Base-by-base conservation (phyloP, 768 basidiomycete genomes). In the Collybia sordida region DNA sequence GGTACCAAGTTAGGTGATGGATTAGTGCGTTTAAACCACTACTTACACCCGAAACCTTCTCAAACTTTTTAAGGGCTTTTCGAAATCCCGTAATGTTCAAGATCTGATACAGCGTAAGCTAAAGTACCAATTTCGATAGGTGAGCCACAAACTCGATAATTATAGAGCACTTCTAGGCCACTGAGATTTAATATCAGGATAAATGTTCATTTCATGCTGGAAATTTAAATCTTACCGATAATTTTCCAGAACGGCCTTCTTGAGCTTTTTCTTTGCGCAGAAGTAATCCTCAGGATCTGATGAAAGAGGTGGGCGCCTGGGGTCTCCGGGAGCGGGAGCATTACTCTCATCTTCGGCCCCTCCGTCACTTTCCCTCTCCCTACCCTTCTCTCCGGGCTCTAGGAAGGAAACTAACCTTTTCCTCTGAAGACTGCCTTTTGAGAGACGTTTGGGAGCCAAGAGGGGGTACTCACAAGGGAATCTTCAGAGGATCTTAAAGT, bases 41-140 rank as follows among this genome's bases (percentile, higher is more conserved):
- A 51, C 63, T 8, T 58, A 88, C 86, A 65, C 78, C 83, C 11
- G 92, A 87, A 3, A 79, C 69, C 63, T 91, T 94, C 60, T 88
- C 88, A 54, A 90, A 93, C 64, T 93, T 93, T 69, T 88, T 93
- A 49, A 93, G 63, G 0, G 85, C 85, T 63, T 93, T 93, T 22
- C 89, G 77, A 64, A 97, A 93, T 1, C 96, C 97, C 1, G 91
- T 90, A 8, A 93, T 66, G 64, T 99, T 98, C 35, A 98, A 68
- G 39, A 88, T 82, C 86, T 92, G 53, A n/a, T 18, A 24, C 8
- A 21, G 5, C 1, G 1, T 22, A 18, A 42, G 22, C 6, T 39
- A 3, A 23, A 22, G 5, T 17, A 27, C 25, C 12, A 7, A 2
- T 6, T 19, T 23, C 39, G n/a, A 5, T 6, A 1, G 41, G 7